phyloP scores from a whole-genome alignment of 208 protist species.

The Acanthamoeba lenticulata region DNA sequence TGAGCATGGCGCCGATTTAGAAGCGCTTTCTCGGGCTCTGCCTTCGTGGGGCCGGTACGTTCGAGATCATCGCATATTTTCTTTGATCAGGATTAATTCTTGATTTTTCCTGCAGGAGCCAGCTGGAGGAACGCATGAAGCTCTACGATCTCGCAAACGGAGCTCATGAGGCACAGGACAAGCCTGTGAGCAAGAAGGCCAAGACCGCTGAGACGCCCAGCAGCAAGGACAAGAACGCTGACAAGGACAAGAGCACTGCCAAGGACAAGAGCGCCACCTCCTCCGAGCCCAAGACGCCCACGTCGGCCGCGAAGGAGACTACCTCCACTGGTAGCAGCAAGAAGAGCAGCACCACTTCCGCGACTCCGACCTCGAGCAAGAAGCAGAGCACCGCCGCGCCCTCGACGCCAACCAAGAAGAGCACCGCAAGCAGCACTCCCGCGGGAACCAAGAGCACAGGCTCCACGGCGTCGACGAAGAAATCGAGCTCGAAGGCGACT shows the following conservation, averaged over 20 bases:
- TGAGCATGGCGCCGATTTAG: neutral
- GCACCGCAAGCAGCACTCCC: neutral
- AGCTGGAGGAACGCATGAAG: neutral
- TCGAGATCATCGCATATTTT: neutral
- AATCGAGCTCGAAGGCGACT: neutral
- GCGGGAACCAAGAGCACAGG: neutral
- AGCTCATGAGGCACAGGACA: neutral
- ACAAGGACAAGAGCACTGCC: neutral
- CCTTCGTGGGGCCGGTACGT: neutral
- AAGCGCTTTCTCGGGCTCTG: constrained; percentile 16
- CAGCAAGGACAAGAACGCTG: neutral
- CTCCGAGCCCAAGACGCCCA: neutral
- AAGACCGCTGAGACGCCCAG: neutral
- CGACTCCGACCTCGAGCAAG: neutral
- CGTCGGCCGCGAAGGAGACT: neutral
- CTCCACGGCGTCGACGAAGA: neutral
- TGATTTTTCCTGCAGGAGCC: neutral
- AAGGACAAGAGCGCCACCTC: neutral
- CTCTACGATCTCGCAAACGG: constrained; percentile 10
- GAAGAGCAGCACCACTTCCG: neutral
- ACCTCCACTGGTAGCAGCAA: neutral
- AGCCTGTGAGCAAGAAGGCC: neutral
- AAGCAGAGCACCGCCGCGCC: neutral
- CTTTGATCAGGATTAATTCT: neutral
- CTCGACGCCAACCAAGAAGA: neutral